Base-by-base conservation (phyloP, 1,284 basidiomycete species). In the Coniferiporia weirii region DNA sequence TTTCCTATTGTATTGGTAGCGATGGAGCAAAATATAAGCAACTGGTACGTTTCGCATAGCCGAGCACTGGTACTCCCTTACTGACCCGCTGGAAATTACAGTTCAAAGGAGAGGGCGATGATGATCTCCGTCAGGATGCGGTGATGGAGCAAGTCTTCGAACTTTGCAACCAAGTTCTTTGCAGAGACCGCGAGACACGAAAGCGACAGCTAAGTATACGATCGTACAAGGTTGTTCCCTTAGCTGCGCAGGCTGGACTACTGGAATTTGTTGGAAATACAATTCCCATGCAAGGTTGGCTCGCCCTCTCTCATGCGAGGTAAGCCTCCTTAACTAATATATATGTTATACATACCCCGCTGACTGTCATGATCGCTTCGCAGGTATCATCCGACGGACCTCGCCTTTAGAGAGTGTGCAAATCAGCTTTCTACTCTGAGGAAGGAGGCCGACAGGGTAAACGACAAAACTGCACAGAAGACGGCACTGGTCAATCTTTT, bases 91-190 rank as follows among this genome's bases (percentile, higher is more conserved):
- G n/a, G 38, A 19, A 40, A n/a, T n/a, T 56, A 22, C 64, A 98
- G 93, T 97, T 95, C 77, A 99, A 99, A 71, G 91, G 92, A 10
- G 84, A 89, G 72, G 87, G 87, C 2, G 82, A 87, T 17, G 95
- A 98, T 65, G 96, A 99, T 68, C 73, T 97, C 36, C 85, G 96
- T 34, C 97, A 99, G 72, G 96, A 99, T 70, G 95, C 96, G 0
- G 93, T 99, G 50, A 98, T 99, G 95, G 94, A 98, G 69, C 97
- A 99, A 73, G 93, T 98, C 1, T 99, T 99, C 68, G 85, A 87
- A 35, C 79, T 98, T 46, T 89, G 95, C 57, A 98, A 99, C 64
- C 75, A 81, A 3, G 80, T 98, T 1, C 80, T 99, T 6, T 67
- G 69, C 8, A 78, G 78, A 10, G 93, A 98, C 70, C 79, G 85